These are phyloP conservation scores for Lizonia empirigonia DNA, from an alignment of 2,329 filamentous ascomycete genomes.

Conservation along the genomic window DNA sequence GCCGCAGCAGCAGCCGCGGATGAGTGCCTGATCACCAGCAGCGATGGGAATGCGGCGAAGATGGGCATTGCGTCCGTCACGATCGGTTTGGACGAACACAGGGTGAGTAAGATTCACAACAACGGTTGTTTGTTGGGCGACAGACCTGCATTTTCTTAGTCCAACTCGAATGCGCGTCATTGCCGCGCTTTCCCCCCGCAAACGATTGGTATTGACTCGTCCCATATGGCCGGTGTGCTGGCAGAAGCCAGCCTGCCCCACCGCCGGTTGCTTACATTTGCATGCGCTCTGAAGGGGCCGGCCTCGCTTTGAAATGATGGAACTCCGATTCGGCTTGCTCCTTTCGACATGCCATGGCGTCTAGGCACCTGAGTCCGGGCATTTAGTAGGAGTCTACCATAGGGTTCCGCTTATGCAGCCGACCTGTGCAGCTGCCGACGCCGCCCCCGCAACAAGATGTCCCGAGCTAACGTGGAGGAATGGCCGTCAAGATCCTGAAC, in stretches of 20 bases:
- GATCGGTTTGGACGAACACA: conserved; percentile 16
- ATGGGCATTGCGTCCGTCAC: conserved; percentile 17
- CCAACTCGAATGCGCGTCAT: conserved; percentile 22
- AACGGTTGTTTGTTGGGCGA: conserved; percentile 19
- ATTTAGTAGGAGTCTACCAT: conserved; percentile 1
- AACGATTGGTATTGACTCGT: conserved; percentile 18
- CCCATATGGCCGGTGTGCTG: conserved; percentile 14
- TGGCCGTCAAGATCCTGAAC: conserved; percentile 41
- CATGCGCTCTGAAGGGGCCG: conserved; percentile 1
- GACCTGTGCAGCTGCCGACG: conserved; percentile 16
- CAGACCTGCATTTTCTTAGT: conserved; percentile 9
- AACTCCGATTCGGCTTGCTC: conserved; percentile 25
- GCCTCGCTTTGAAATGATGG: conserved; percentile 22
- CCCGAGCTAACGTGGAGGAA: conserved; percentile 35
- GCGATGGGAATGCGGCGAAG: conserved; percentile 9
- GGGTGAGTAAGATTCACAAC: conserved; percentile 4
- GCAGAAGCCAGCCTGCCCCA: conserved; percentile 6
- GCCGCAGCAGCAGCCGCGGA: conserved; percentile 18
- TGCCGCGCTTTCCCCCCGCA: conserved; percentile 11
- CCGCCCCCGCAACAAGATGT: conserved; percentile 33
- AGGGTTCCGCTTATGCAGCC: conserved; percentile 13
- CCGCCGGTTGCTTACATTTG: conserved; percentile 14
- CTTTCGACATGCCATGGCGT: conserved; percentile 6
- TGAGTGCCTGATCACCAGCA: conserved; percentile 21
- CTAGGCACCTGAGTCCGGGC: background rate